Percentiles rank a stretch among this genome's conserved stretches.
Evolutionary conservation across 1,139 yeast species (phyloP).

Genomic region (Sugiyamaella pinicola): DNA sequence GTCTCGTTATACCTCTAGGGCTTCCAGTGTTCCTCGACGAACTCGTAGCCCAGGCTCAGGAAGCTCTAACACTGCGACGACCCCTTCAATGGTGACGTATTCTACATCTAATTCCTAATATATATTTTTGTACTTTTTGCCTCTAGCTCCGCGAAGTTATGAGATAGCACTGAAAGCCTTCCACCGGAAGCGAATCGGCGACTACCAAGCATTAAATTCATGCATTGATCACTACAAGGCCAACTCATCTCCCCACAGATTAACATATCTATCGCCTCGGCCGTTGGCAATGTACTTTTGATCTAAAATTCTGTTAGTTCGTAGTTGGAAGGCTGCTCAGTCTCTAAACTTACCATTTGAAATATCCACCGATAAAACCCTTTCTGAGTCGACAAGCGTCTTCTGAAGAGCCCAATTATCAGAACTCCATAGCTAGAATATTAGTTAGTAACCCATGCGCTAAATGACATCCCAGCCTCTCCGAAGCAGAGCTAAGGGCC

Average conservation of each 20-base stretch:
- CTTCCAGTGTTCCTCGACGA: conserved; percentile 36
- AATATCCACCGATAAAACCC: conserved; percentile 71
- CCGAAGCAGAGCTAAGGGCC: no score
- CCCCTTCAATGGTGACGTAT: neutral
- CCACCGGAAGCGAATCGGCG: no score
- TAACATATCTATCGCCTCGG: conserved; percentile 84
- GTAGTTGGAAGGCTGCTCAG: neutral
- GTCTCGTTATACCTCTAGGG: conserved; percentile 40
- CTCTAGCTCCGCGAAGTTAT: no score
- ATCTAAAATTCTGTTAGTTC: conserved; percentile 8
- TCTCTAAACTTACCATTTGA: conserved; percentile 42
- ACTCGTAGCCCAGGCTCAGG: conserved; percentile 35
- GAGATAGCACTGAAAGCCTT: no score
- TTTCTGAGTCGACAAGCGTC: conserved; percentile 63
- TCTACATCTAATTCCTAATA: neutral
- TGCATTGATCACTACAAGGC: conserved; percentile 5
- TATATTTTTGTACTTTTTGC: neutral
- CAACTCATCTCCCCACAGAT: conserved; percentile 51
- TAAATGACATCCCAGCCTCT: neutral
- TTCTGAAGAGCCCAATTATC: conserved; percentile 70
- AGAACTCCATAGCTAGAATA: conserved; percentile 60
- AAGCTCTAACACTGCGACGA: conserved; percentile 6
- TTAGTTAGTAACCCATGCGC: conserved; percentile 46
- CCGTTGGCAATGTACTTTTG: conserved; percentile 54
- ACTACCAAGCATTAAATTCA: neutral